A percentile compares a stretch with the other conserved stretches of the same genome.
phyloP scores from a whole-genome alignment of 208 protist species.

The Trypanosoma scelopori region DNA sequence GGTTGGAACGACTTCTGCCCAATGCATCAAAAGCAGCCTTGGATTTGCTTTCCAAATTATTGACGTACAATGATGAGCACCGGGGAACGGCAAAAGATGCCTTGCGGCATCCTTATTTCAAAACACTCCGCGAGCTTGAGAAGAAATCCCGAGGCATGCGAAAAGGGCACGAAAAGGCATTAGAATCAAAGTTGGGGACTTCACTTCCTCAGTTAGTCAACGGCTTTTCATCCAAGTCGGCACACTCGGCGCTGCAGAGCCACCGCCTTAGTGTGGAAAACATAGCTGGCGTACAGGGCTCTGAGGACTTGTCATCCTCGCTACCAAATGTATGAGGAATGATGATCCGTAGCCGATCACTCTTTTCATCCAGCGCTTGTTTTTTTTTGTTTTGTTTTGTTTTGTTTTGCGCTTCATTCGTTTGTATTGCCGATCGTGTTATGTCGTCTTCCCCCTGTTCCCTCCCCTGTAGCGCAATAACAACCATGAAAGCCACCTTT shows the following conservation, averaged over 20 bases:
- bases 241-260: slow-evolving; percentile 1
- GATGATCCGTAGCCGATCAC: background rate
- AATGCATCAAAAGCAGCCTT: slow-evolving; percentile 67
- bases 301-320: background rate
- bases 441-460: background rate
- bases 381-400: slow-evolving; percentile 11
- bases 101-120: slow-evolving; percentile 89
- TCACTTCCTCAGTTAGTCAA: slow-evolving; percentile 9
- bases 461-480: background rate
- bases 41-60: slow-evolving; percentile 85
- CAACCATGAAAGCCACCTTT: too few relatives aligned
- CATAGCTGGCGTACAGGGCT: background rate
- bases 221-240: background rate
- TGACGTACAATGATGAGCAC: slow-evolving; percentile 89
- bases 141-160: slow-evolving; percentile 1
- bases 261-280: too few relatives aligned
- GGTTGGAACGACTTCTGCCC: slow-evolving; percentile 64
- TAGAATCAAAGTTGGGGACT: slow-evolving; percentile 10
- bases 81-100: slow-evolving; percentile 91
- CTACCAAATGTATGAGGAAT: slow-evolving; percentile 21
- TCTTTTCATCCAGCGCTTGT: background rate
- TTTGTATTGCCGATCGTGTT: slow-evolving; percentile 1
- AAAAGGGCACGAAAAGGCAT: slow-evolving; percentile 7
- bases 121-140: slow-evolving; percentile 64
- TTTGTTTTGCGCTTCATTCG: slow-evolving; percentile 8